phyloP scores from a whole-genome alignment of 1,284 basidiomycete genomes.

The Microbotryum lychnidis-dioicae region DNA sequence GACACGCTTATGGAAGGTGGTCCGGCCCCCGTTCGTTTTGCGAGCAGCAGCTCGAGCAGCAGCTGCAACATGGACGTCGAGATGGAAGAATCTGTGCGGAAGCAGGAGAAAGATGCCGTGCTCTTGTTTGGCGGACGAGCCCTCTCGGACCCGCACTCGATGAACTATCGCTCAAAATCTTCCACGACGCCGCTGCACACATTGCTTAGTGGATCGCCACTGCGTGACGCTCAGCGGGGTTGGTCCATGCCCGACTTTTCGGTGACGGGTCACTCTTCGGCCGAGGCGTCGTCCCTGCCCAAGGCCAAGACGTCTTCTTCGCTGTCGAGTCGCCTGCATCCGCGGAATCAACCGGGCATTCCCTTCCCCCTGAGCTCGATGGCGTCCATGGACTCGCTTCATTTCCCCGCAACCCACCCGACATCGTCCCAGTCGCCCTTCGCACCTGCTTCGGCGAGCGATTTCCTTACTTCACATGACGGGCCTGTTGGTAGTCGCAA shows the following conservation, averaged over 20 bases:
- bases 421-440: not conserved
- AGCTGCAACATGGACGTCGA: constrained; percentile 2
- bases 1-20: constrained; percentile 27
- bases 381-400: constrained; percentile 6
- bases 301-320: not conserved
- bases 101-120: constrained; percentile 11
- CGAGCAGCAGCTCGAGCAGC: constrained; percentile 10
- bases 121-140: constrained; percentile 17
- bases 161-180: not conserved
- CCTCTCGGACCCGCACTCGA: constrained; percentile 8
- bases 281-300: not conserved
- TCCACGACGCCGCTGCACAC: not conserved
- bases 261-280: not conserved
- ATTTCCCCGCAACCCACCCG: not conserved
- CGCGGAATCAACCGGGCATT: not conserved
- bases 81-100: constrained; percentile 12
- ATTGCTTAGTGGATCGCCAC: not conserved
- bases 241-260: constrained; percentile 21
- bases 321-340: not conserved
- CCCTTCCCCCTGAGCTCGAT: constrained; percentile 4
- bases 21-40: constrained; percentile 25
- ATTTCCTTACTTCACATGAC: constrained; percentile 4
- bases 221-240: constrained; percentile 1
- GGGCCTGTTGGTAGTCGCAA: constrained; percentile 21
- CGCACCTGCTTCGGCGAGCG: not conserved